phyloP scores from a whole-genome alignment of 2,329 filamentous ascomycete genomes.

The Pseudogymnoascus sp. region DNA sequence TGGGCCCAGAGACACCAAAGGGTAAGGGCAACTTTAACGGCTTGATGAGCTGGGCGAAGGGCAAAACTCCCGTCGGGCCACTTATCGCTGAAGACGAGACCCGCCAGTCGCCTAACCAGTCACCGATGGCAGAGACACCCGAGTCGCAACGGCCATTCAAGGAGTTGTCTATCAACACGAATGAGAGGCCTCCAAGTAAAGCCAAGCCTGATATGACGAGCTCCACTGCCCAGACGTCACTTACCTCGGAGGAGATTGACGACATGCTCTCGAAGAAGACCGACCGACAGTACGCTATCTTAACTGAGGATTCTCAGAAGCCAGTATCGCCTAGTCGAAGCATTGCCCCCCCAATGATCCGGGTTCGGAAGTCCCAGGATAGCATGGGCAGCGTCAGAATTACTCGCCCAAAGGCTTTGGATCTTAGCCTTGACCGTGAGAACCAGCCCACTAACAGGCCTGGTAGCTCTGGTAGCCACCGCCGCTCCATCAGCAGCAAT shows the following conservation, averaged over 20 bases:
- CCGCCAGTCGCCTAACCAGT: constrained; percentile 44
- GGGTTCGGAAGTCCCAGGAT: constrained; percentile 41
- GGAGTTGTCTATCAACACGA: constrained; percentile 53
- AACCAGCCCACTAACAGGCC: constrained; percentile 45
- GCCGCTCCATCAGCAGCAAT: constrained; percentile 35
- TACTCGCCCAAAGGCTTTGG: constrained; percentile 30
- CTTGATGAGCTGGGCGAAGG: constrained; percentile 38
- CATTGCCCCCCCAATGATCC: constrained; percentile 31
- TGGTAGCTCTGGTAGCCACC: constrained; percentile 63
- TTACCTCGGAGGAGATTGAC: constrained; percentile 78
- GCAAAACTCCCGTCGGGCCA: constrained; percentile 31
- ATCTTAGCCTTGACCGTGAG: constrained; percentile 31
- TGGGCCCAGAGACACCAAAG: constrained; percentile 34
- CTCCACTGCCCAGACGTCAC: constrained; percentile 69
- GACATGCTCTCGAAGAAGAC: constrained; percentile 55
- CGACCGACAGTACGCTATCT: constrained; percentile 22
- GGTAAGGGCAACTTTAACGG: constrained; percentile 31
- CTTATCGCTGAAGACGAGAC: constrained; percentile 59
- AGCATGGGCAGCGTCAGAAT: constrained; percentile 38
- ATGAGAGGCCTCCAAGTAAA: constrained; percentile 34
- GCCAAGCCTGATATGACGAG: constrained; percentile 46
- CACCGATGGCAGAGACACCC: constrained; percentile 38
- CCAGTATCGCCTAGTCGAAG: constrained; percentile 24
- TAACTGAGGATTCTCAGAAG: constrained; percentile 19
- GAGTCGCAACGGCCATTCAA: constrained; percentile 51